Base-by-base conservation (phyloP, 2,329 filamentous ascomycete genomes). In the Chrysoporthe deuterocubensis region DNA sequence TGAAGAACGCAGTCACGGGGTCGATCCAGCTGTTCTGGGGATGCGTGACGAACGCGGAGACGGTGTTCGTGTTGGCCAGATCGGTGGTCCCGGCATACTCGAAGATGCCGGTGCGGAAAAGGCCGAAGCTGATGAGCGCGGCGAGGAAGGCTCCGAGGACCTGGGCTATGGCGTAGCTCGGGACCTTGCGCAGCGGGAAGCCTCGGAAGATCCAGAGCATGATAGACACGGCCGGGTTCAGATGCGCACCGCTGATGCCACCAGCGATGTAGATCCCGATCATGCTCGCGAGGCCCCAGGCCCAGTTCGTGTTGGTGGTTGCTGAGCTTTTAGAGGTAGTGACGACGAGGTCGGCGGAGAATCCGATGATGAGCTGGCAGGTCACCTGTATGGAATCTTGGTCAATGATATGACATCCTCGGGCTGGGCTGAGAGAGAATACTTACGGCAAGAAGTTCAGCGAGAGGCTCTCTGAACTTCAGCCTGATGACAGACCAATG, bases 201-300 rank as follows among this genome's bases (percentile, higher is more conserved):
- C 83, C 83, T 56, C 84, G 82, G 71, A 80, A 85, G 70, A 83
- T 78, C 75, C 77, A 83, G 14, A 83, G 74, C 75, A 82, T 79
- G 3, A 79, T 73, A 2, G 81, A 82, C 43, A 83, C 76, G 9
- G 77, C 75, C 0, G 81, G 81, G 62, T 83, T 83, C 21, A 83
- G 75, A 64, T 83, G 81, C 3, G 80, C 81, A 64, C 81, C 81
- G 4, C 81, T 83, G 21, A 83, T 78, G 65, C 81, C 81, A 78
- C 81, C 81, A 26, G 79, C 81, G 46, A 83, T 78, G 68, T 83
- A 82, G 70, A 83, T 82, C 11, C 76, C 81, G 43, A 82, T 77
- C 82, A 87, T 88, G 32, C 81, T 81, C 1, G 82, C 84, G 16
- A 87, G 77, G 1, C 85, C 86, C 85, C 85, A 88, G 5, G 81